Conservation (phyloP, 305 asterid species). For the Lippia alba region DNA sequence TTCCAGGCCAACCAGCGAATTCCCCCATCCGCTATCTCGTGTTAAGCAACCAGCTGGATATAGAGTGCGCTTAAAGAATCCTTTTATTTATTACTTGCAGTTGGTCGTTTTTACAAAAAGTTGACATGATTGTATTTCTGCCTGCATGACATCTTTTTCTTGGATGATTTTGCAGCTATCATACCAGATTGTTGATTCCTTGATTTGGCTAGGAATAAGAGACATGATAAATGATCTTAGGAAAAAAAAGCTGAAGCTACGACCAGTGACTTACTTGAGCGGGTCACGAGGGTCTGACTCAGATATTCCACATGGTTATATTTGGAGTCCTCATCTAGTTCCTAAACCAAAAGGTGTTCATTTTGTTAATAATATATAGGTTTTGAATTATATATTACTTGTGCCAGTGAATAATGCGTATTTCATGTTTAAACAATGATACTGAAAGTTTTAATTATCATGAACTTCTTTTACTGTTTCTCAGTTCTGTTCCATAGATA, state of each 20-base stretch:
- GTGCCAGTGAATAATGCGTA: constrained; percentile 17
- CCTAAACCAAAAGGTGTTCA: constrained; percentile 94
- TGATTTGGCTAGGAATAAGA: constrained; percentile 96
- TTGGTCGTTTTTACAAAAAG: constrained; percentile 16
- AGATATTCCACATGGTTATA: constrained; percentile 92
- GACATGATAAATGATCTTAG: constrained; percentile 93
- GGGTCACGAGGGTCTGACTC: constrained; percentile 86
- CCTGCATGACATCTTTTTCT: constrained; percentile 37
- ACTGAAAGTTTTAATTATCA: constrained; percentile 29
- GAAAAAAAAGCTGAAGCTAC: constrained; percentile 85
- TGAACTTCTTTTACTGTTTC: constrained; percentile 14
- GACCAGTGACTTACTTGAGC: constrained; percentile 92
- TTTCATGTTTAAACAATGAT: constrained; percentile 21
- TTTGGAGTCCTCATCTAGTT: constrained; percentile 99
- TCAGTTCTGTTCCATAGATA: constrained; percentile 14
- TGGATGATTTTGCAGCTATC: constrained; percentile 78
- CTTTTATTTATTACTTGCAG: constrained; percentile 28
- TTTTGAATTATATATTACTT: constrained; percentile 16
- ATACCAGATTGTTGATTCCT: constrained; percentile 91
- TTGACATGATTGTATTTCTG: constrained; percentile 20
- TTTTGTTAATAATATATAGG: constrained; percentile 25
- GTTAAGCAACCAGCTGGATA: constrained; percentile 97
- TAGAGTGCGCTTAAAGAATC: constrained; percentile 60
- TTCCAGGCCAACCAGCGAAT: constrained; percentile 69
- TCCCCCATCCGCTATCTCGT: constrained; percentile 95